Evolutionary conservation across 2,329 filamentous ascomycete genomes (phyloP), one percentile per base, ranked within the genome.

Genomic region (Biscogniauxia mediterranea): DNA sequence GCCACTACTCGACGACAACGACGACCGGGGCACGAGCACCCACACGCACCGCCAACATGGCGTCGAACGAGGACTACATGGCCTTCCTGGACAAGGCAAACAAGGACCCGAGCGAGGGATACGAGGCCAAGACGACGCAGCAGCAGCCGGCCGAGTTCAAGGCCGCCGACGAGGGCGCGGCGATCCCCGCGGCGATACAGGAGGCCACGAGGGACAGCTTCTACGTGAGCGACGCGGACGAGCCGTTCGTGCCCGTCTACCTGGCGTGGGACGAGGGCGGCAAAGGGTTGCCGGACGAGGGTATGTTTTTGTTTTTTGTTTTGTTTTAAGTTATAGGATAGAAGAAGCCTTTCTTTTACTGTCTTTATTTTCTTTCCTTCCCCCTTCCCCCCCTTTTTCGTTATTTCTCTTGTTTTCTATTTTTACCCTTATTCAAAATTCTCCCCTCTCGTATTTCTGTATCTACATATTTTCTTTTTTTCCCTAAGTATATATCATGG

Each of bases 71-170:
- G 63, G 89, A 90, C 64, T 97, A 97, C 80, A 85, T 88, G 77
- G 81, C 89, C 62, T 97, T 97, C 74, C 82, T 97, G 60, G 84
- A 95, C 74, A 95, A 95, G 80, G 92, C 92, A 58, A 96, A 96
- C 78, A 80, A 87, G 70, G 89, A 93, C 73, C 88, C 90, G 19
- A 88, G 86, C 73, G 83, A 86, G 61, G 87, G 88, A 65, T 71
- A 75, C 49, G 73, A 74, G 6, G 71, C 28, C 11, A 13, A 8
- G 7, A 2, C 74, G 51, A 56, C 74, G 1, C 69, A 59, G 62
- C 23, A 72, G 64, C 72, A 66, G 64, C 69, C 62, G 71, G 72
- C 74, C n/a, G 74, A 76, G 57, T 81, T 86, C 70, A 86, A 84
- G 75, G 73, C 82, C 26, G 76, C 77, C 53, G 84, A 86, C 68